Conservation (phyloP, 139 green algal genomes). For the Nannochloris sp. region DNA sequence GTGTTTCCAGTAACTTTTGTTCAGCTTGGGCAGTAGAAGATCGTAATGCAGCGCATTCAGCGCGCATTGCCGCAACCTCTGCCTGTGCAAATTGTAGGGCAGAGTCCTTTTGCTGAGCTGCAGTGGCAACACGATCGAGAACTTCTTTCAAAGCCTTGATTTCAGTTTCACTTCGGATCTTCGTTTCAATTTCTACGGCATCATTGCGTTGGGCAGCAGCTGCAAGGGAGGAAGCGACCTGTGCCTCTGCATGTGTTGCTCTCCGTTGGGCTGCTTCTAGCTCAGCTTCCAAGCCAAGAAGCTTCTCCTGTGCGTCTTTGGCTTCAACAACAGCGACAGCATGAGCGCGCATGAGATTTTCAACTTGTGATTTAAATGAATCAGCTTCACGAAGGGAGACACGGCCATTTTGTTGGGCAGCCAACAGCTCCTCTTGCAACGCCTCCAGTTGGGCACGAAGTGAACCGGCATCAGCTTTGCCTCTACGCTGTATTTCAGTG, state of each 20-base stretch:
- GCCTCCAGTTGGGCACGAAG: neutral
- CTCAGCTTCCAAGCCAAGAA: neutral
- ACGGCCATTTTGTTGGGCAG: neutral
- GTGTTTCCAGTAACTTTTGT: neutral
- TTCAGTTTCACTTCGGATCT: neutral
- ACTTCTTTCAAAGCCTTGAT: conserved; percentile 3
- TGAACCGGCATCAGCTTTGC: neutral
- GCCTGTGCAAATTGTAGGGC: neutral
- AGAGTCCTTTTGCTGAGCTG: neutral
- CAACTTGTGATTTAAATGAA: neutral
- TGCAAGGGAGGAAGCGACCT: neutral
- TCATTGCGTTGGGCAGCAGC: neutral
- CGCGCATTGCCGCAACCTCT: neutral
- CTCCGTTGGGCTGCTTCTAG: neutral
- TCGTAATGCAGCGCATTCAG: neutral
- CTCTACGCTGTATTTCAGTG: neutral
- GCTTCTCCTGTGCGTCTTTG: neutral
- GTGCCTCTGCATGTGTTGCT: neutral
- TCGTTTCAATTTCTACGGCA: neutral
- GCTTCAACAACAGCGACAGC: neutral
- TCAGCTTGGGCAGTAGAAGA: neutral
- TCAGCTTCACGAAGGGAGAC: neutral
- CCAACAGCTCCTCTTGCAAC: neutral
- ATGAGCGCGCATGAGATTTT: neutral
- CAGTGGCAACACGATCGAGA: neutral